Evolutionary conservation across 768 basidiomycete species (phyloP).

Genomic region (Pulveroboletus sp.): DNA sequence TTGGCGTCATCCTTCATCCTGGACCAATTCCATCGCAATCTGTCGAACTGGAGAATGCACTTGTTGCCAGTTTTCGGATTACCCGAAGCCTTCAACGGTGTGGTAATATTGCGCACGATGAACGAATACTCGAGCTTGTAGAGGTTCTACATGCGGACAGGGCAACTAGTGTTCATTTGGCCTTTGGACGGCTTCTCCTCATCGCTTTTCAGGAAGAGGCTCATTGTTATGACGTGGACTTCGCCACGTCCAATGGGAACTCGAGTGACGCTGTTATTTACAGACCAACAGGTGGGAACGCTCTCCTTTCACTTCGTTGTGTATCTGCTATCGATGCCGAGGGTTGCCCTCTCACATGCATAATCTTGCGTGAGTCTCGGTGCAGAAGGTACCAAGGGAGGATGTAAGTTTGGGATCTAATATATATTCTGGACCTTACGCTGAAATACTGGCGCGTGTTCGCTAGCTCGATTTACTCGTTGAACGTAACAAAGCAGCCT

Average conservation of each 20-base stretch:
- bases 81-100: slow-evolving; percentile 1
- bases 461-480: not conserved
- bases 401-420: not conserved
- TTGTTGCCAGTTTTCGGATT: slow-evolving; percentile 13
- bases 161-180: not conserved
- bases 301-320: not conserved
- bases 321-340: not conserved
- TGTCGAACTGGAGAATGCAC: slow-evolving; percentile 8
- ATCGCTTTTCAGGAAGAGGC: slow-evolving; percentile 11
- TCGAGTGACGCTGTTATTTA: not conserved
- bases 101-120: not conserved
- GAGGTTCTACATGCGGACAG: slow-evolving; percentile 7
- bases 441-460: not conserved
- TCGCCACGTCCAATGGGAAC: not conserved
- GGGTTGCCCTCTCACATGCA: not conserved
- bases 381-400: not conserved
- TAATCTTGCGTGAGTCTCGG: not conserved
- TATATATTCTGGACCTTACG: not conserved
- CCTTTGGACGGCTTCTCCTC: slow-evolving; percentile 16
- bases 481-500: slow-evolving; percentile 1
- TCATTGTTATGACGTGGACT: slow-evolving; percentile 13
- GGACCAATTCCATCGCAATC: slow-evolving; percentile 18
- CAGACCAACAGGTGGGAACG: not conserved
- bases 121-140: not conserved
- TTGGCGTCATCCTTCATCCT: slow-evolving; percentile 13